Base-by-base conservation (phyloP, 495 filamentous ascomycete species). In the Trypethelium eluteriae region DNA sequence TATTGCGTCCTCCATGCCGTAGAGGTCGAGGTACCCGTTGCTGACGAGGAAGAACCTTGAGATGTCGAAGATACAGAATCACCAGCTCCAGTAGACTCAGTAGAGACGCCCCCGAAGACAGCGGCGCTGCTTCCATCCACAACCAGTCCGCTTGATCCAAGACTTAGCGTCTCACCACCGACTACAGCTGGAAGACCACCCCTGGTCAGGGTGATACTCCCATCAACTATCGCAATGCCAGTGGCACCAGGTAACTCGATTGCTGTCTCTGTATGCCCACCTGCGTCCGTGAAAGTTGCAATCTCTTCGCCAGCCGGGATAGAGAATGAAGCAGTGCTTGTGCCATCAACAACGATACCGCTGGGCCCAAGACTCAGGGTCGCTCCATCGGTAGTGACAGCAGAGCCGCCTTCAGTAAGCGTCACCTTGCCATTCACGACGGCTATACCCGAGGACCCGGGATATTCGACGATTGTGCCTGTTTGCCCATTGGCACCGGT, bases 321-420 rank as follows among this genome's bases (percentile, higher is more conserved):
- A 14, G 41, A 44, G 41, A 44, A 44, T 44, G 41, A 7, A 44
- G 41, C 41, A 44, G 41, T 44, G 41, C 41, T 44, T 44, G 41
- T 14, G 41, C 41, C 41, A 44, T 44, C 53, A n/a, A 59, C 18
- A 25, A 59, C 53, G 53, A 25, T 18, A 7, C 53, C 53, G 53
- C 18, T 25, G 53, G 53, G 53, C 53, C 53, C 53, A 36, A 59
- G 53, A 36, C 53, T 59, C 18, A 59, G 53, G 18, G 53, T 59
- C 18, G 53, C 34, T 25, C 53, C 53, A 25, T 25, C n/a, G 53
- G 34, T 36, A 7, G 53, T 59, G 53, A 59, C 18, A n/a, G 53
- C 53, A 36, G 53, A 36, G 53, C 53, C 53, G 53, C 53, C 53
- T 10, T 25, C 18, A 25, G 53, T 59, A n/a, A 59, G 53, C 18